Percentiles rank a stretch among this genome's conserved stretches.
phyloP scores from a whole-genome alignment of 2,329 filamentous ascomycete genomes.

The Davidsoniella eucalypti region DNA sequence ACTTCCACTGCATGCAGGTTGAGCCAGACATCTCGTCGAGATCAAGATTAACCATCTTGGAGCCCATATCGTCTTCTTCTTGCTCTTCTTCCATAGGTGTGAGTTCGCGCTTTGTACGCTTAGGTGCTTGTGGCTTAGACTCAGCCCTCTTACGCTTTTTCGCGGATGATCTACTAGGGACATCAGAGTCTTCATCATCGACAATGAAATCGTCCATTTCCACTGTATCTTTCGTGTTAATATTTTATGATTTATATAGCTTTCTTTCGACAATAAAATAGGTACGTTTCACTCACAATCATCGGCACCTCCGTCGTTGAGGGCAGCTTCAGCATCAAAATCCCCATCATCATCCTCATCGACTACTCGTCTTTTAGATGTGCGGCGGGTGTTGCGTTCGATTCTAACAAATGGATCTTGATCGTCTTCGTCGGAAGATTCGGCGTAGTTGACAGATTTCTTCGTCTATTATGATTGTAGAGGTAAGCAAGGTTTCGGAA shows the following conservation, averaged over 20 bases:
- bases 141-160: slow-evolving; percentile 61
- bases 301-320: slow-evolving; percentile 40
- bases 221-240: slow-evolving; percentile 21
- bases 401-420: slow-evolving; percentile 32
- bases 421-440: slow-evolving; percentile 68
- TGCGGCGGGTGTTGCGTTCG: slow-evolving; percentile 19
- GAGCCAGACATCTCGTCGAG: slow-evolving; percentile 29
- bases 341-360: slow-evolving; percentile 58
- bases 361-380: slow-evolving; percentile 39
- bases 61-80: slow-evolving; percentile 28
- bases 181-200: slow-evolving; percentile 75
- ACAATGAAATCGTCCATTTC: slow-evolving; percentile 82
- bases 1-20: slow-evolving; percentile 53
- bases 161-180: slow-evolving; percentile 27
- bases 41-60: slow-evolving; percentile 29
- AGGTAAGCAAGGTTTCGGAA: background rate
- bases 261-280: background rate
- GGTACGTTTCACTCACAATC: slow-evolving; percentile 29
- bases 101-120: slow-evolving; percentile 32
- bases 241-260: background rate
- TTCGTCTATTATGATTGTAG: slow-evolving; percentile 24
- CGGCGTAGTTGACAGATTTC: slow-evolving; percentile 60
- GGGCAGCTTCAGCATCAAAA: slow-evolving; percentile 37
- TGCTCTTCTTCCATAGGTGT: slow-evolving; percentile 21
- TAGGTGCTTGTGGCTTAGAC: slow-evolving; percentile 38